Percentiles rank a stretch among this genome's conserved stretches.
Evolutionary conservation across 768 basidiomycete species (phyloP).

Genomic region (Rhodotorula diobovata): DNA sequence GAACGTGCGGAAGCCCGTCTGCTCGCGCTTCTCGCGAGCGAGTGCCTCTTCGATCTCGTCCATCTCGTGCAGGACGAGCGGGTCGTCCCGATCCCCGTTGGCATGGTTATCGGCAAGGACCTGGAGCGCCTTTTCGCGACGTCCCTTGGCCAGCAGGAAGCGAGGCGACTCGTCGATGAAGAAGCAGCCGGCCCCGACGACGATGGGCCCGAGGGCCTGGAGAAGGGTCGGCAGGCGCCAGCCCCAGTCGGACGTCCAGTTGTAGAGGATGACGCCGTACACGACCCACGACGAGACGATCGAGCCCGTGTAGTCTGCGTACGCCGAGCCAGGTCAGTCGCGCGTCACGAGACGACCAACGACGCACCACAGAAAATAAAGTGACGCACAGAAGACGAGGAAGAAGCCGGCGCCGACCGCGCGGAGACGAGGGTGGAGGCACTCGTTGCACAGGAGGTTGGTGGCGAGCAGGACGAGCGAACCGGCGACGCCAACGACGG

Average conservation of each 20-base stretch:
- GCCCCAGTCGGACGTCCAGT: background rate
- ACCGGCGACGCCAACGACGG: slow-evolving; percentile 27
- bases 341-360: background rate
- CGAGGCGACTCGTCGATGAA: slow-evolving; percentile 79
- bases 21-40: slow-evolving; percentile 40
- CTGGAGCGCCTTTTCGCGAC: slow-evolving; percentile 62
- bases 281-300: background rate
- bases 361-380: too few relatives aligned
- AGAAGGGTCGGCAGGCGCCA: slow-evolving; percentile 61
- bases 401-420: slow-evolving; percentile 13
- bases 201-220: slow-evolving; percentile 61
- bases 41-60: slow-evolving; percentile 49
- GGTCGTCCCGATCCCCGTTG: slow-evolving; percentile 55
- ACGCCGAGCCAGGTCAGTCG: too few relatives aligned
- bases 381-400: background rate
- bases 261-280: slow-evolving; percentile 2
- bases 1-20: slow-evolving; percentile 14
- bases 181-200: slow-evolving; percentile 53
- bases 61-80: slow-evolving; percentile 48
- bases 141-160: slow-evolving; percentile 71
- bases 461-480: slow-evolving; percentile 6
- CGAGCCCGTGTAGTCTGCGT: slow-evolving; percentile 7
- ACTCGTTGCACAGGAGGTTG: slow-evolving; percentile 47
- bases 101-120: slow-evolving; percentile 78
- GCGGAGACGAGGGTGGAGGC: slow-evolving; percentile 47